Conservation (phyloP, 768 basidiomycete genomes). For the Termitomyces sp. region DNA sequence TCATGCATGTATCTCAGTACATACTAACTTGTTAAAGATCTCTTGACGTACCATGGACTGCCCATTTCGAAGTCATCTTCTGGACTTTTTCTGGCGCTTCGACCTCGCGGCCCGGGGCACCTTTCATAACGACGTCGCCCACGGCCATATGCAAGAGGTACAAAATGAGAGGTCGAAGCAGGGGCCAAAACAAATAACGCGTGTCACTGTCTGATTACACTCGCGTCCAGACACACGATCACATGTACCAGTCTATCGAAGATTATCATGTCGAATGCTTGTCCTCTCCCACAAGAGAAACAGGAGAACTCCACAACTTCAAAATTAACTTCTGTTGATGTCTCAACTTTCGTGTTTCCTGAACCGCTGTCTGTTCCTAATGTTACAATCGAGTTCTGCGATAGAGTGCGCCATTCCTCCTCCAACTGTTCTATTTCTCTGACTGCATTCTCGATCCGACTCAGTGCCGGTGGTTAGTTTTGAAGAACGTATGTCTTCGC, state of each 20-base stretch:
- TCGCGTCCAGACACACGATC: slow-evolving; percentile 19
- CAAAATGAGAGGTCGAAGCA: not conserved
- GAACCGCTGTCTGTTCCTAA: slow-evolving; percentile 39
- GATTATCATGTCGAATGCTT: slow-evolving; percentile 1
- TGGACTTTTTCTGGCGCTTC: not conserved
- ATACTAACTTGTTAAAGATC: not conserved
- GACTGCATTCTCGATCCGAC: not conserved
- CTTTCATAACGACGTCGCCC: slow-evolving; percentile 13
- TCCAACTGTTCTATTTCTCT: not conserved
- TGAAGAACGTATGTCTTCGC: not conserved
- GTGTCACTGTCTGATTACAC: slow-evolving; percentile 29
- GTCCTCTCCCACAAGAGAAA: slow-evolving; percentile 1
- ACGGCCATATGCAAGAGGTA: slow-evolving; percentile 3
- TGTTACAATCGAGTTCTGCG: slow-evolving; percentile 90
- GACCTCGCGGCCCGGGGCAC: slow-evolving; percentile 4
- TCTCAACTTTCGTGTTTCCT: slow-evolving; percentile 56
- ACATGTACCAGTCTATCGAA: slow-evolving; percentile 21
- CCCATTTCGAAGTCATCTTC: slow-evolving; percentile 40
- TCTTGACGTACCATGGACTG: slow-evolving; percentile 49
- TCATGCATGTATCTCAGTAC: not conserved
- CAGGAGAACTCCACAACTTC: not conserved
- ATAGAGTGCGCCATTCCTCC: slow-evolving; percentile 61
- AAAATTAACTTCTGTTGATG: slow-evolving; percentile 29
- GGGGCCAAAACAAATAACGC: slow-evolving; percentile 40
- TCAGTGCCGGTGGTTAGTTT: slow-evolving; percentile 79